A percentile compares a stretch with the other conserved stretches of the same genome.
Evolutionary conservation across 2,329 filamentous ascomycete genomes (phyloP).

Genomic region (Aspergillus piperis): DNA sequence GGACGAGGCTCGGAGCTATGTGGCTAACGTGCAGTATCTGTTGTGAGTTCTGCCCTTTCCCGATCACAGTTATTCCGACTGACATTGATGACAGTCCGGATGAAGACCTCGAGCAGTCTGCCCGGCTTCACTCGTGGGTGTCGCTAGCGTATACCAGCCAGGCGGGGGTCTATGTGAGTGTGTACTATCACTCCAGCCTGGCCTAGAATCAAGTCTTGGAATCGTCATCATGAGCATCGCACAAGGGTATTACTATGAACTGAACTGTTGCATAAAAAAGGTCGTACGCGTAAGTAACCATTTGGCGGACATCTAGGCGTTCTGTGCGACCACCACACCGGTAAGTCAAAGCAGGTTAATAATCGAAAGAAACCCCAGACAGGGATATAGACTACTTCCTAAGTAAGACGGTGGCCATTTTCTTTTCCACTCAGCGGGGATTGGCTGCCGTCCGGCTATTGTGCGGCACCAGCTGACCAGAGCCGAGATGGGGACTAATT

Average conservation of each 20-base stretch:
- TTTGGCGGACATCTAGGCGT: no score
- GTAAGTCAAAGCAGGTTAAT: background rate
- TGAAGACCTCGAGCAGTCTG: background rate
- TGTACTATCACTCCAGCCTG: background rate
- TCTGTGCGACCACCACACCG: background rate
- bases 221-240: background rate
- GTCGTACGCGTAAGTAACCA: background rate
- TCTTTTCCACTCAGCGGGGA: background rate
- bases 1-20: background rate
- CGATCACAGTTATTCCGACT: background rate
- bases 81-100: background rate
- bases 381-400: background rate
- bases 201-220: background rate
- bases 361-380: background rate
- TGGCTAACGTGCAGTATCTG: slow-evolving; percentile 1
- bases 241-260: background rate
- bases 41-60: background rate
- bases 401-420: background rate
- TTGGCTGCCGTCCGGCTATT: background rate
- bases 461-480: background rate
- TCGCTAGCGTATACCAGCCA: slow-evolving; percentile 8
- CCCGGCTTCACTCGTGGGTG: background rate
- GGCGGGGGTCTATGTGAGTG: slow-evolving; percentile 6
- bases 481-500: background rate
- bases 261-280: background rate